phyloP scores from a whole-genome alignment of 768 basidiomycete species.

The Calocera cornea region DNA sequence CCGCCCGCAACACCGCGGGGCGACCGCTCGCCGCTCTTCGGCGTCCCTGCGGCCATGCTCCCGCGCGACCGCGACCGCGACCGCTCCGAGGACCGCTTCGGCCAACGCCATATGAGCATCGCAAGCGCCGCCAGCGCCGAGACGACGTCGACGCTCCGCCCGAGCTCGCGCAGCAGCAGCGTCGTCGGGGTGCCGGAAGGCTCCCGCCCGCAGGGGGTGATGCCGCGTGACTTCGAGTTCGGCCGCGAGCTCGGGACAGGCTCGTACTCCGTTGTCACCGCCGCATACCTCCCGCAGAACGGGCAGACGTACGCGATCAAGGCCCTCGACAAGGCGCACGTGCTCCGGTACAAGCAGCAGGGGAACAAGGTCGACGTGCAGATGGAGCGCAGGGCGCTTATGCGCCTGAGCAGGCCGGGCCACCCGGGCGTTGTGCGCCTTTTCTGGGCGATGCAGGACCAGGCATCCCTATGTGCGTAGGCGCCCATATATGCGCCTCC shows the following conservation, averaged over 20 bases:
- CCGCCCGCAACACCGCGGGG: background rate
- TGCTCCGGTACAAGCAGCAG: slow-evolving; percentile 43
- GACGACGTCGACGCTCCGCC: background rate
- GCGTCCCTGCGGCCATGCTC: background rate
- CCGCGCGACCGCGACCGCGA: too few species aligned
- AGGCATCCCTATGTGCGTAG: slow-evolving; percentile 59
- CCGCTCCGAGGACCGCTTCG: background rate
- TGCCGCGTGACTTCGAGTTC: slow-evolving; percentile 9
- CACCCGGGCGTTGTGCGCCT: slow-evolving; percentile 75
- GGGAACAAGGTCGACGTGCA: slow-evolving; percentile 52
- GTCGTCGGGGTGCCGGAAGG: background rate
- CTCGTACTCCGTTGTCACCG: background rate
- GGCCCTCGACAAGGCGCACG: slow-evolving; percentile 70
- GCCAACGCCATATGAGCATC: background rate
- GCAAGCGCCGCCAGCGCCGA: background rate
- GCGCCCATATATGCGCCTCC: slow-evolving; percentile 22
- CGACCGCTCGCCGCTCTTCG: background rate
- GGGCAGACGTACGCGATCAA: slow-evolving; percentile 63
- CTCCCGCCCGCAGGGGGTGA: background rate
- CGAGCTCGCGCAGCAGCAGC: background rate
- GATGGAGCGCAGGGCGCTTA: slow-evolving; percentile 65
- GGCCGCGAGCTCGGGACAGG: slow-evolving; percentile 12
- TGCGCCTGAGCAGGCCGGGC: slow-evolving; percentile 39
- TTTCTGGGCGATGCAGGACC: slow-evolving; percentile 76
- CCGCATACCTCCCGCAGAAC: slow-evolving; percentile 23